These are phyloP conservation scores for Komagataella kurtzmanii DNA, from an alignment of 805 yeast species.

Conservation along the genomic window DNA sequence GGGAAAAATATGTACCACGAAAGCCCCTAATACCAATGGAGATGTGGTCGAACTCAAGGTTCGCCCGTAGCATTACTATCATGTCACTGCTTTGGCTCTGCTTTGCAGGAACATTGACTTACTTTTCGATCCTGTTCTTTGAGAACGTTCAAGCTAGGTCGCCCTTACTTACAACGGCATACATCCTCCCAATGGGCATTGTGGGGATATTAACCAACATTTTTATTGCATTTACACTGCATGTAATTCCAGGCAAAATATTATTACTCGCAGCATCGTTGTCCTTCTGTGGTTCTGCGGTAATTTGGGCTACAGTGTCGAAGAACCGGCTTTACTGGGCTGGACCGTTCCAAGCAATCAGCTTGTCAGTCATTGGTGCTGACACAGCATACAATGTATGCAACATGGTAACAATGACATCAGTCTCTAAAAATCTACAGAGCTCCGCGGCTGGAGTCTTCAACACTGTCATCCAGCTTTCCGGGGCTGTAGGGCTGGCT, in stretches of 20 bases:
- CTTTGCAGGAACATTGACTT: conserved; percentile 25
- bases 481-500: conserved; percentile 28
- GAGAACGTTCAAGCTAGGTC: conserved; percentile 23
- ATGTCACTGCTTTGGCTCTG: conserved; percentile 25
- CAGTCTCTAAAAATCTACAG: conserved; percentile 24
- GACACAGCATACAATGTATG: conserved; percentile 32
- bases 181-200: conserved; percentile 28
- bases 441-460: conserved; percentile 35
- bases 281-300: conserved; percentile 21
- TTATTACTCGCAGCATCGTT: conserved; percentile 20
- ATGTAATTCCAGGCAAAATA: conserved; percentile 25
- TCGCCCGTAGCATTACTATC: conserved; percentile 24
- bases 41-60: conserved; percentile 25
- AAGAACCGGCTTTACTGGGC: conserved; percentile 24
- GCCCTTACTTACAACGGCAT: conserved; percentile 28
- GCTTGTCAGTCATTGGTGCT: conserved; percentile 28
- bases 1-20: conserved; percentile 23
- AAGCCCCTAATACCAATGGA: conserved; percentile 35
- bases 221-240: conserved; percentile 32
- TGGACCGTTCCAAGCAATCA: conserved; percentile 30
- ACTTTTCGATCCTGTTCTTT: conserved; percentile 27
- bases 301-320: conserved; percentile 28
- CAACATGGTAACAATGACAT: conserved; percentile 25
- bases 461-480: conserved; percentile 27
- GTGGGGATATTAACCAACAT: conserved; percentile 27